These are phyloP conservation scores for Trichosporon ovoides DNA, from an alignment of 1,284 basidiomycete species.

Conservation along the genomic window DNA sequence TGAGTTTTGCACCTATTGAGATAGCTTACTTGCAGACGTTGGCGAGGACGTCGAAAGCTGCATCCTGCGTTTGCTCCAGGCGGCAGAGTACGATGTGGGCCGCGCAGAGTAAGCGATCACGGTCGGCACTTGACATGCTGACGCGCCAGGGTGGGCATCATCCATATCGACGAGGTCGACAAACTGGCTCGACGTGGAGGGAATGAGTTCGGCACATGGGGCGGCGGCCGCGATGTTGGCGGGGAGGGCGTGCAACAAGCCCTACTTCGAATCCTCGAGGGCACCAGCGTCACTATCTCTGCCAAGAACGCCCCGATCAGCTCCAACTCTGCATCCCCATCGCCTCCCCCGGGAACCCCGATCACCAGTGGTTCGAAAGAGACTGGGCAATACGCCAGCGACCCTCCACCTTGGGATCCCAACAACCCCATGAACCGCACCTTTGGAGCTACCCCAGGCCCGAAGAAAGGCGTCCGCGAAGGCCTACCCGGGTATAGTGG, in stretches of 20 bases:
- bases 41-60: slow-evolving; percentile 92
- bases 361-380: slow-evolving; percentile 14
- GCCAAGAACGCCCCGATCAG: slow-evolving; percentile 54
- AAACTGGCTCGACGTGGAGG: slow-evolving; percentile 72
- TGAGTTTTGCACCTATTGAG: slow-evolving; percentile 21
- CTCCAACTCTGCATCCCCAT: slow-evolving; percentile 47
- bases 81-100: slow-evolving; percentile 75
- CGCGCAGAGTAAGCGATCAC: slow-evolving; percentile 50
- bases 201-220: slow-evolving; percentile 52
- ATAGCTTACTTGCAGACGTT: slow-evolving; percentile 60
- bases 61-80: slow-evolving; percentile 75
- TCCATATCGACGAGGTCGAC: slow-evolving; percentile 94
- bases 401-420: slow-evolving; percentile 40
- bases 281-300: slow-evolving; percentile 68
- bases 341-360: slow-evolving; percentile 5
- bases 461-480: slow-evolving; percentile 43
- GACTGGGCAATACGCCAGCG: slow-evolving; percentile 21
- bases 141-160: slow-evolving; percentile 69
- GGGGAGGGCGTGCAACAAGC: slow-evolving; percentile 95
- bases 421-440: slow-evolving; percentile 40
- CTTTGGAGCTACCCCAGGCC: slow-evolving; percentile 25
- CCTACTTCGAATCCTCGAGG: slow-evolving; percentile 87
- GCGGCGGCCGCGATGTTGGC: slow-evolving; percentile 76
- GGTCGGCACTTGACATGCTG: not conserved
- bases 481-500: slow-evolving; percentile 41